Conservation (phyloP, 345 rosid species). For the Isatis tinctoria region DNA sequence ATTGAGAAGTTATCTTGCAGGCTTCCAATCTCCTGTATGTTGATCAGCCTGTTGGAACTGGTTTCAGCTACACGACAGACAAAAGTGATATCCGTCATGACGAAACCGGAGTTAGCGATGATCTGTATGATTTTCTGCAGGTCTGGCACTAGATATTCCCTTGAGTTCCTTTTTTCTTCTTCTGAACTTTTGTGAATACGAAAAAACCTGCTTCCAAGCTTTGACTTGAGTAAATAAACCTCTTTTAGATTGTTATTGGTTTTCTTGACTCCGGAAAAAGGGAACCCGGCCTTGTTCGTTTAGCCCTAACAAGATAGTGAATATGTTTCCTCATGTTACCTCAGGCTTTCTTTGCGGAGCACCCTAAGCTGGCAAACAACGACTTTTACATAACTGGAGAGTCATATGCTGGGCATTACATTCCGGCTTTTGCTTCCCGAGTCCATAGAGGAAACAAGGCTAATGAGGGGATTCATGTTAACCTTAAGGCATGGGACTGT, state of each 20-base stretch:
- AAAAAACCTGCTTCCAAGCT: not conserved
- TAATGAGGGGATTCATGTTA: slow-evolving; percentile 78
- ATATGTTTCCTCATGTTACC: slow-evolving; percentile 8
- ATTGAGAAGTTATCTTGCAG: slow-evolving; percentile 38
- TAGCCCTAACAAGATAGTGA: slow-evolving; percentile 5
- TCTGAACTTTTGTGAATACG: not conserved
- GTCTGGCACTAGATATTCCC: slow-evolving; percentile 34
- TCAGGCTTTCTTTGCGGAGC: slow-evolving; percentile 90
- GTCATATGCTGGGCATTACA: slow-evolving; percentile 99
- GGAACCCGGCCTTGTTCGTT: not conserved
- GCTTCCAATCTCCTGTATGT: slow-evolving; percentile 88
- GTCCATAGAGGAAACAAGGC: slow-evolving; percentile 92
- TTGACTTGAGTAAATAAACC: not conserved
- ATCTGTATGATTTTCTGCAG: slow-evolving; percentile 96
- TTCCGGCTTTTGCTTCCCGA: slow-evolving; percentile 95
- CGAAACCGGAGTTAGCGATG: slow-evolving; percentile 86
- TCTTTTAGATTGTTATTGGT: not conserved
- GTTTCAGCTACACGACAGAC: slow-evolving; percentile 91
- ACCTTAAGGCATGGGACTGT: slow-evolving; percentile 61
- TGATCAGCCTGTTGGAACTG: slow-evolving; percentile 98
- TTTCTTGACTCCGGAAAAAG: no score
- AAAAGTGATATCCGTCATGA: slow-evolving; percentile 78
- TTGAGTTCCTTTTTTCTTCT: not conserved
- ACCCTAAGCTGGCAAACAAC: slow-evolving; percentile 66
- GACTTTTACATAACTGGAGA: slow-evolving; percentile 97